Evolutionary conservation across 805 yeast genomes (phyloP).

Genomic region (Komagataella mondaviorum): DNA sequence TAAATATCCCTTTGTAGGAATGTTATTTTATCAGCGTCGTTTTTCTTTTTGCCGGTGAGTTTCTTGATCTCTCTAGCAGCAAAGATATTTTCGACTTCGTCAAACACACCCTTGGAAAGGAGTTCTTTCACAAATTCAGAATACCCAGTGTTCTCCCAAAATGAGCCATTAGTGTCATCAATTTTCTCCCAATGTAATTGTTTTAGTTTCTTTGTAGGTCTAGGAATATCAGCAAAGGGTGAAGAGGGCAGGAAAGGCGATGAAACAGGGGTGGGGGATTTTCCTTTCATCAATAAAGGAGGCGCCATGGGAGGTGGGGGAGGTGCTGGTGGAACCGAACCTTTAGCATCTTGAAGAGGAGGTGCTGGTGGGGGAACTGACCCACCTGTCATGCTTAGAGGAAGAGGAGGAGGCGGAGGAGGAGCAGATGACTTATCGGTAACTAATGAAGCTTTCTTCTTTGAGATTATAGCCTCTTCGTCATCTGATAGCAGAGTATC

Average conservation of each 20-base stretch:
- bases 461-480: background rate
- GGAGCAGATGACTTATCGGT: conserved; percentile 11
- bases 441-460: conserved; percentile 4
- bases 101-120: conserved; percentile 63
- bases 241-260: conserved; percentile 14
- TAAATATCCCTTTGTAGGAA: conserved; percentile 75
- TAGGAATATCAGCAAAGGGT: conserved; percentile 38
- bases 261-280: conserved; percentile 5
- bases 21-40: conserved; percentile 41
- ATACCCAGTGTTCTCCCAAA: conserved; percentile 66
- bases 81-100: conserved; percentile 75
- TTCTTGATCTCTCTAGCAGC: conserved; percentile 66
- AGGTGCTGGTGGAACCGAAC: conserved; percentile 19
- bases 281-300: conserved; percentile 4
- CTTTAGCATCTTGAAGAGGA: conserved; percentile 14
- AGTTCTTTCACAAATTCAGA: conserved; percentile 48
- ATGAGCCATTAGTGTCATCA: conserved; percentile 71
- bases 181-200: conserved; percentile 96
- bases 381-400: conserved; percentile 6
- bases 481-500: background rate
- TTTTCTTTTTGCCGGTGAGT: conserved; percentile 29
- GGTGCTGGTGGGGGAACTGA: conserved; percentile 15
- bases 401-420: conserved; percentile 22
- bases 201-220: conserved; percentile 70
- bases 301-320: conserved; percentile 18